Evolutionary conservation across 805 yeast genomes (phyloP).

Genomic region (Monosporozyma yasuniensis): DNA sequence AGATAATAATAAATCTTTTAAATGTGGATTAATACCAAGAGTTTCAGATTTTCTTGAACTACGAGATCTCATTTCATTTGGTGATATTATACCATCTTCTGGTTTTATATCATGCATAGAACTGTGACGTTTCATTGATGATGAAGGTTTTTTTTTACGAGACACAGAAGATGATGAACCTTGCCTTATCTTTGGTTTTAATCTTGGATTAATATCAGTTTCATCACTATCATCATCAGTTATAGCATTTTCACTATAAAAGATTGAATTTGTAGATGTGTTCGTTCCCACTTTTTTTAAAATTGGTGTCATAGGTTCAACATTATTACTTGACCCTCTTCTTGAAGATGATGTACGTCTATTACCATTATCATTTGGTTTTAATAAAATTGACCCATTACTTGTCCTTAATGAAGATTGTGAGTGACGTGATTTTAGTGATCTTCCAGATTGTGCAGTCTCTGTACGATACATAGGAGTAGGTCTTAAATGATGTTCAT

Average conservation of each 20-base stretch:
- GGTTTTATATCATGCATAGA: slow-evolving; percentile 6
- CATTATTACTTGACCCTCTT: neutral
- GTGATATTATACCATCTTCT: neutral
- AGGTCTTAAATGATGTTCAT: neutral
- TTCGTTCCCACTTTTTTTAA: slow-evolving; percentile 1
- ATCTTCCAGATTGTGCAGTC: slow-evolving; percentile 7
- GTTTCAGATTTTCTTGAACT: slow-evolving; percentile 2
- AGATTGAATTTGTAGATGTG: neutral
- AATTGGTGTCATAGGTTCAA: slow-evolving; percentile 3
- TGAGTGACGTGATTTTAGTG: slow-evolving; percentile 6
- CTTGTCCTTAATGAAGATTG: slow-evolving; percentile 12
- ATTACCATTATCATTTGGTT: slow-evolving; percentile 14
- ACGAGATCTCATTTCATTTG: neutral
- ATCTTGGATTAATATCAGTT: neutral
- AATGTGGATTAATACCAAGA: slow-evolving; percentile 2
- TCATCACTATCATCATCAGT: slow-evolving; percentile 21
- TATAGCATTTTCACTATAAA: slow-evolving; percentile 15
- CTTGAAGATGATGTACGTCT: slow-evolving; percentile 19
- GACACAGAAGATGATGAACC: slow-evolving; percentile 7
- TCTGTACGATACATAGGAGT: slow-evolving; percentile 2
- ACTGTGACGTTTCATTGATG: slow-evolving; percentile 9
- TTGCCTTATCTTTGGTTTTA: slow-evolving; percentile 5
- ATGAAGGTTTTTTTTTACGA: slow-evolving; percentile 6
- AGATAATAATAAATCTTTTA: slow-evolving; percentile 1
- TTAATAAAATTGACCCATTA: slow-evolving; percentile 13